Evolutionary conservation across 108 stramenopile genomes (phyloP), one percentile per base, ranked within the genome.

Genomic region (Fragilariopsis cylindrus): DNA sequence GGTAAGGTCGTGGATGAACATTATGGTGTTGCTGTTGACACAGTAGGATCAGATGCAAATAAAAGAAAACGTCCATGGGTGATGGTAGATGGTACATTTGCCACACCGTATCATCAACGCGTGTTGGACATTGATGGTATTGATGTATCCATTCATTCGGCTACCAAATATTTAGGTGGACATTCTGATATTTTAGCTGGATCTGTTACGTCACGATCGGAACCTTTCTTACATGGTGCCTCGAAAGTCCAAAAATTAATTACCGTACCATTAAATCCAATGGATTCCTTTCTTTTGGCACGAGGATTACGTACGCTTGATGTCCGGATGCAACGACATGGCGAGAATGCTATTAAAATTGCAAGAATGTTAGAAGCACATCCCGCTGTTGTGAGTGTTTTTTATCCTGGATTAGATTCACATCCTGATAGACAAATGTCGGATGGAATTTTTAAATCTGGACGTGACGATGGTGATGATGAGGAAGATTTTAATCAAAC

Each of bases 91-190:
- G 85, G 83, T 66, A 93, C 94, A 15, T 92, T 94, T 67, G 78
- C 90, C 21, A 84, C 81, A 53, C 94, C 94, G 44, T 90, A 86
- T 76, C 80, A 92, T 15, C 62, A 63, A 41, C 40, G 62, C 3
- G 65, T 90, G 85, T 76, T 71, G 87, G 56, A 84, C 85, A 47
- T 73, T 92, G 42, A 67, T 71, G 97, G 96, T 21, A 92, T 92
- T 16, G 96, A 97, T 80, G 74, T 96, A 4, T 84, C 87, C 45
- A 80, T 96, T 58, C 92, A 96, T 70, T 85, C 81, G 49, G 90
- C 86, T 57, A 97, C 97, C 54, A 97, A 97, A 70, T 96, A 88
- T 70, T 84, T 97, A 60, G 92, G 89, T 58, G 97, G 97, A 18
- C 97, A 97, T 75, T 86, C 90, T 7, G 97, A 97, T 76, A 88